Conservation (phyloP, 371 early-diverging fungal genomes). For the Capillidium heterosporum region DNA sequence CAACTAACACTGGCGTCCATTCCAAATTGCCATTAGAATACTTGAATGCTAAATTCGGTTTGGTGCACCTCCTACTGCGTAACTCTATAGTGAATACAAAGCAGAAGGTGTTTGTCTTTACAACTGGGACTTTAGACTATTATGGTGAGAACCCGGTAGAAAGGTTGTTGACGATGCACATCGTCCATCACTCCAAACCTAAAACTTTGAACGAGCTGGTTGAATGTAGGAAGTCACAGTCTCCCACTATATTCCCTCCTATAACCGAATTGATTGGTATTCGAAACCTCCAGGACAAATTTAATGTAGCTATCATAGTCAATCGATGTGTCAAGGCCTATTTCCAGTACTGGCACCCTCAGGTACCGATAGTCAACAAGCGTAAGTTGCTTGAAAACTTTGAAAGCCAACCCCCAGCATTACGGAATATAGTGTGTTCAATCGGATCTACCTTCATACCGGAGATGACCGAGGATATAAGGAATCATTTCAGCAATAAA, state of each 20-base stretch:
- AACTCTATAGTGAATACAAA: constrained; percentile 3
- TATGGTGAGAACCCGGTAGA: constrained; percentile 2
- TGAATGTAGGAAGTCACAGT: no score
- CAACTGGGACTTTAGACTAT: neutral
- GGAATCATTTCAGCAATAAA: no score
- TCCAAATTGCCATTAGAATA: no score
- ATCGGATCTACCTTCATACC: neutral
- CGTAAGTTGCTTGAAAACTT: neutral
- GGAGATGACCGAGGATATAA: neutral
- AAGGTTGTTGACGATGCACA: neutral
- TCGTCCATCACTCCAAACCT: neutral
- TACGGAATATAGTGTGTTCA: neutral
- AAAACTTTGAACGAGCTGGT: neutral
- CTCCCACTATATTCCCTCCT: no score
- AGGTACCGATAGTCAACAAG: neutral
- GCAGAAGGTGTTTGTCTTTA: neutral
- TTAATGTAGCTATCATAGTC: no score
- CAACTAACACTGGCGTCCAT: no score
- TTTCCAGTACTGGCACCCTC: neutral
- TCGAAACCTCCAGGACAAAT: no score
- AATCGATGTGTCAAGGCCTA: constrained; percentile 7
- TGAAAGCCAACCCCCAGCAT: neutral
- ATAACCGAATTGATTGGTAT: no score
- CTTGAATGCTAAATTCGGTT: no score
- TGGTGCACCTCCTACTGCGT: neutral